Evolutionary conservation across 805 yeast species (phyloP).

Genomic region (Candida arabinofermentans): DNA sequence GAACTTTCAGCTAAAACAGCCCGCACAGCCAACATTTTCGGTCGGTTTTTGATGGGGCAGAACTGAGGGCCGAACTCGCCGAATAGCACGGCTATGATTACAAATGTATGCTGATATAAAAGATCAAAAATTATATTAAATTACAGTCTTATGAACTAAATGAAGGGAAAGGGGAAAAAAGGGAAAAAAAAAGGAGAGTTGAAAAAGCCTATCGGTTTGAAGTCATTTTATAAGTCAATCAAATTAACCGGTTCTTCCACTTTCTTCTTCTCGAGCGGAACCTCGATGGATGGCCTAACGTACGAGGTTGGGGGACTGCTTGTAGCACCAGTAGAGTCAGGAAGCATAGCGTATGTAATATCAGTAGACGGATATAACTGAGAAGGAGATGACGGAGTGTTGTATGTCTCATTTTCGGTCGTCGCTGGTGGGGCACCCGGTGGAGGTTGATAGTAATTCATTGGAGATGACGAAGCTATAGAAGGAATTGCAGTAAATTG

Average conservation of each 20-base stretch:
- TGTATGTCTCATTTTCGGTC: neutral
- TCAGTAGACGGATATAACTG: constrained; percentile 13
- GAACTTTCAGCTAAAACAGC: too few relatives aligned
- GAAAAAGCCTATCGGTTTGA: too few relatives aligned
- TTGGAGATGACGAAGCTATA: neutral
- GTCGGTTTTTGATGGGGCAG: too few relatives aligned
- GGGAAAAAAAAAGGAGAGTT: neutral
- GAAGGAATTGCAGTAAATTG: constrained; percentile 14
- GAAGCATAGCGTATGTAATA: constrained; percentile 1
- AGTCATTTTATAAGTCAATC: constrained; percentile 21
- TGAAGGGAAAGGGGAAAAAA: neutral
- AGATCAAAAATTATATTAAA: too few relatives aligned
- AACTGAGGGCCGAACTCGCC: too few relatives aligned
- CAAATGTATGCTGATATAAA: too few relatives aligned
- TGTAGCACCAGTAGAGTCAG: neutral
- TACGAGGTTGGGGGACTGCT: neutral
- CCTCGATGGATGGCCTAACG: neutral
- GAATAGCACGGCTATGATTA: too few relatives aligned
- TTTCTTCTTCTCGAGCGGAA: neutral
- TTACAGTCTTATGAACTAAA: too few relatives aligned
- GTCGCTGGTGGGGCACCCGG: neutral
- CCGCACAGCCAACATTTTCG: too few relatives aligned
- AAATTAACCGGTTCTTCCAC: constrained; percentile 17
- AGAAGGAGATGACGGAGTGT: constrained; percentile 9
- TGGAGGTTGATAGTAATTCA: neutral